Evolutionary conservation across 1,284 basidiomycete genomes (phyloP).

Genomic region (Naganishia sp.): DNA sequence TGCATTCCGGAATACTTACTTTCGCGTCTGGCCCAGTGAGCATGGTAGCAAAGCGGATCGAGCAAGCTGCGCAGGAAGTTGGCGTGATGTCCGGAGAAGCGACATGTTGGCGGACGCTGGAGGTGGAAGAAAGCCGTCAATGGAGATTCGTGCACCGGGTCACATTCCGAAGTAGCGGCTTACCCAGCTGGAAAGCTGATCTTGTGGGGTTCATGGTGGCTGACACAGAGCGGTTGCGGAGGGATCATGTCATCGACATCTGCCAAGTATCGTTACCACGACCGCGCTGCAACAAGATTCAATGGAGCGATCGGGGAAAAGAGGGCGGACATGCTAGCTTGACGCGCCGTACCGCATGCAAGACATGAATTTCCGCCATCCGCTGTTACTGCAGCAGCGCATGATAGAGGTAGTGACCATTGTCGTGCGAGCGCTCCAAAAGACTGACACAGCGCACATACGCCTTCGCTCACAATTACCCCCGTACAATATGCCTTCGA

Average conservation of each 20-base stretch:
- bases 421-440: no score
- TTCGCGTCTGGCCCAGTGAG: slow-evolving; percentile 23
- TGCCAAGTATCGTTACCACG: background rate
- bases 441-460: no score
- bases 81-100: slow-evolving; percentile 12
- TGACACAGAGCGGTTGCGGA: background rate
- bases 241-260: background rate
- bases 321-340: background rate
- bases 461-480: no score
- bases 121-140: background rate
- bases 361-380: slow-evolving; percentile 16
- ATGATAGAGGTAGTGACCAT: no score
- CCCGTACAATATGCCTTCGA: no score
- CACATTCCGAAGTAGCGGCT: background rate
- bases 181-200: slow-evolving; percentile 26
- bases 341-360: background rate
- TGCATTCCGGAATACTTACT: background rate
- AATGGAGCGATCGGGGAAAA: slow-evolving; percentile 14
- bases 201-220: slow-evolving; percentile 25
- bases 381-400: no score
- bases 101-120: slow-evolving; percentile 16
- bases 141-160: background rate
- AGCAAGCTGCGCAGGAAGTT: background rate
- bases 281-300: slow-evolving; percentile 3
- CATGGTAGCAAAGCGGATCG: slow-evolving; percentile 1